Evolutionary conservation across 441 rosid genomes (phyloP).

Genomic region (Manihot esculenta): DNA sequence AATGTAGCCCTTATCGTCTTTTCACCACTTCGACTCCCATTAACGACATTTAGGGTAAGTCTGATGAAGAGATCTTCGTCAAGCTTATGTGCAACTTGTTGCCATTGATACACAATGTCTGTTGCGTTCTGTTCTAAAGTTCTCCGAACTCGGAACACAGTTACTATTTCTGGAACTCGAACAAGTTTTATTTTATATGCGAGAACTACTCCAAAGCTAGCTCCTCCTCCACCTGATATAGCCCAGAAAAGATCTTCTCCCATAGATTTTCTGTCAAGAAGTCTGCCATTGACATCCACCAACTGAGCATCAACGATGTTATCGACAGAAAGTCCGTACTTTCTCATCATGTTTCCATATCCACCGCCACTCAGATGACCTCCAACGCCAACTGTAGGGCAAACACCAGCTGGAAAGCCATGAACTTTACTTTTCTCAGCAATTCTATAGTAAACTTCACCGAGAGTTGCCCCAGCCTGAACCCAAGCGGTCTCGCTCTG

Average conservation of each 20-base stretch:
- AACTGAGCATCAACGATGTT: slow-evolving; percentile 51
- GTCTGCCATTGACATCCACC: slow-evolving; percentile 42
- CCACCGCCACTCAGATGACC: slow-evolving; percentile 71
- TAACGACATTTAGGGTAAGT: slow-evolving; percentile 28
- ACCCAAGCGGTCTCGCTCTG: slow-evolving; percentile 57
- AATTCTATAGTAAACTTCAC: slow-evolving; percentile 56
- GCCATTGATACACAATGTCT: slow-evolving; percentile 25
- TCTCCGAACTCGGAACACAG: slow-evolving; percentile 24
- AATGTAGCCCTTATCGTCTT: slow-evolving; percentile 37
- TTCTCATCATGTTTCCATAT: slow-evolving; percentile 52
- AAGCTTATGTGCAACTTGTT: slow-evolving; percentile 20
- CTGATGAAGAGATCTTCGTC: slow-evolving; percentile 26
- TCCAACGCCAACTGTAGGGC: slow-evolving; percentile 63
- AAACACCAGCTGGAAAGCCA: slow-evolving; percentile 59
- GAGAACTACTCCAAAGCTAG: slow-evolving; percentile 58
- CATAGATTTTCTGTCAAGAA: slow-evolving; percentile 45
- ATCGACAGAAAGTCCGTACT: slow-evolving; percentile 63
- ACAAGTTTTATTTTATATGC: slow-evolving; percentile 28
- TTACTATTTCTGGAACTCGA: slow-evolving; percentile 24
- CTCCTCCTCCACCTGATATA: slow-evolving; percentile 68
- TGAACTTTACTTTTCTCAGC: slow-evolving; percentile 38
- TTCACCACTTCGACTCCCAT: slow-evolving; percentile 16
- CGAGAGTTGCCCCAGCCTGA: slow-evolving; percentile 56
- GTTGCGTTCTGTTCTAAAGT: slow-evolving; percentile 24
- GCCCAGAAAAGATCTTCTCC: slow-evolving; percentile 72